Evolutionary conservation across 768 basidiomycete genomes (phyloP).

Genomic region (Mycena rebaudengoi): DNA sequence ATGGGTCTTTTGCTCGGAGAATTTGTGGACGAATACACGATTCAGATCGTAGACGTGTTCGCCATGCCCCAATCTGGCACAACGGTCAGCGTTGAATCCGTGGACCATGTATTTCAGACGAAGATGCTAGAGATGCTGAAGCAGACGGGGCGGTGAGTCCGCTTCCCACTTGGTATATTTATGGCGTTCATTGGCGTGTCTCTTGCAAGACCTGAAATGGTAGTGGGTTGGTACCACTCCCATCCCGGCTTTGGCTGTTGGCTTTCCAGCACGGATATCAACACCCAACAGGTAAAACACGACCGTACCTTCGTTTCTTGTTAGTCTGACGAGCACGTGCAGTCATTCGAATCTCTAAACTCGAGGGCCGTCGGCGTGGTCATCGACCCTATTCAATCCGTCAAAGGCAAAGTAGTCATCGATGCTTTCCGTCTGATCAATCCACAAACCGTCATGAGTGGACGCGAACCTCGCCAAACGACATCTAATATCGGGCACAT

Average conservation of each 20-base stretch:
- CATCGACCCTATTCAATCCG: conserved; percentile 98
- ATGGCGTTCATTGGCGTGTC: conserved; percentile 14
- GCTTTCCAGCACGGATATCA: conserved; percentile 98
- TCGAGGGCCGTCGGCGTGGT: conserved; percentile 96
- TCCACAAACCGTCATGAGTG: conserved; percentile 87
- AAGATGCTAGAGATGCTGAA: conserved; percentile 99
- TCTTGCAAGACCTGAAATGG: conserved; percentile 84
- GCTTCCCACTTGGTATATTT: conserved; percentile 21
- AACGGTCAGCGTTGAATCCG: conserved; percentile 96
- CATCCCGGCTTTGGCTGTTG: conserved; percentile 99
- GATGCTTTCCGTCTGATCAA: conserved; percentile 98
- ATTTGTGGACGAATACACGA: conserved; percentile 97
- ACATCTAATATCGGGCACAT: conserved; percentile 99
- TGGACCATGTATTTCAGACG: conserved; percentile 97
- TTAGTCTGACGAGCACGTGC: conserved; percentile 12
- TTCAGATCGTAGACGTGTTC: conserved; percentile 95
- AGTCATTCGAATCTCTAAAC: conserved; percentile 98
- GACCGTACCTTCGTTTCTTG: conserved; percentile 1
- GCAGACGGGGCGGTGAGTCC: conserved; percentile 91
- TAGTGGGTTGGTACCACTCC: conserved; percentile 99
- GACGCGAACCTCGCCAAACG: conserved; percentile 95
- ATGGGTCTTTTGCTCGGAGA: conserved; percentile 99
- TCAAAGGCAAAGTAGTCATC: conserved; percentile 98
- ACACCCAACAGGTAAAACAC: conserved; percentile 87
- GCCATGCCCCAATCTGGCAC: conserved; percentile 99